Evolutionary conservation across 139 green algal genomes (phyloP).

Genomic region (Chlorella sp.): DNA sequence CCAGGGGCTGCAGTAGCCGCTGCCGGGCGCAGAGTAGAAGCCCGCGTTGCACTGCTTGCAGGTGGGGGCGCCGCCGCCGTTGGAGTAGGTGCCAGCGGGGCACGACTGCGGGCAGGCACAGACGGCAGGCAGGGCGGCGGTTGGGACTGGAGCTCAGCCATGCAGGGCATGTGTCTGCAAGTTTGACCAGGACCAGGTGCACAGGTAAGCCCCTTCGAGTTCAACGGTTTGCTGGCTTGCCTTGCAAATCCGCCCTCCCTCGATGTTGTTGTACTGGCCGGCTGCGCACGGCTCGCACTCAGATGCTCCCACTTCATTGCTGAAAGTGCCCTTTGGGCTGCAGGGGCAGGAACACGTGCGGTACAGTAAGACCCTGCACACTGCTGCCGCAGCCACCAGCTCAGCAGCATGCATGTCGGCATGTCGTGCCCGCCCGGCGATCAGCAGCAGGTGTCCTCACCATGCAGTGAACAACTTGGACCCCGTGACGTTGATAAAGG

Average conservation of each 20-base stretch:
- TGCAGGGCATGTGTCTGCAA: too few relatives aligned
- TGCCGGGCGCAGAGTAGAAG: slow-evolving; percentile 8
- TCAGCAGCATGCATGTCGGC: neutral
- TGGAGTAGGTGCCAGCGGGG: slow-evolving; percentile 24
- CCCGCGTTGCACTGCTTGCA: slow-evolving; percentile 1
- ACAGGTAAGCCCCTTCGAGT: too few relatives aligned
- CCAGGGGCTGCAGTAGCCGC: slow-evolving; percentile 3
- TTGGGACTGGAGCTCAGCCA: too few relatives aligned
- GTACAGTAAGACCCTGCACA: neutral
- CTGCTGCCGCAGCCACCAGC: too few relatives aligned
- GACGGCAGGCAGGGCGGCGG: too few relatives aligned
- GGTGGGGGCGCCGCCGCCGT: neutral
- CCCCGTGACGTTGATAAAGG: neutral
- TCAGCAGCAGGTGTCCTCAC: neutral
- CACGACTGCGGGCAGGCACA: slow-evolving; percentile 1
- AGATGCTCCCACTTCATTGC: neutral
- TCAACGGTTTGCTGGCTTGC: too few relatives aligned
- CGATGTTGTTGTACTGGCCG: slow-evolving; percentile 8
- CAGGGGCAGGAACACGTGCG: neutral
- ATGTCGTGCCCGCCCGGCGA: neutral
- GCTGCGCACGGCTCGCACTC: slow-evolving; percentile 2
- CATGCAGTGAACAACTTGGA: neutral
- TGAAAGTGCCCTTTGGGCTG: slow-evolving; percentile 1
- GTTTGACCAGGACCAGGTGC: too few relatives aligned
- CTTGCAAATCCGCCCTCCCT: slow-evolving; percentile 3